Evolutionary conservation across 352 stramenopile species (phyloP).

Genomic region (Pythium chondricola): DNA sequence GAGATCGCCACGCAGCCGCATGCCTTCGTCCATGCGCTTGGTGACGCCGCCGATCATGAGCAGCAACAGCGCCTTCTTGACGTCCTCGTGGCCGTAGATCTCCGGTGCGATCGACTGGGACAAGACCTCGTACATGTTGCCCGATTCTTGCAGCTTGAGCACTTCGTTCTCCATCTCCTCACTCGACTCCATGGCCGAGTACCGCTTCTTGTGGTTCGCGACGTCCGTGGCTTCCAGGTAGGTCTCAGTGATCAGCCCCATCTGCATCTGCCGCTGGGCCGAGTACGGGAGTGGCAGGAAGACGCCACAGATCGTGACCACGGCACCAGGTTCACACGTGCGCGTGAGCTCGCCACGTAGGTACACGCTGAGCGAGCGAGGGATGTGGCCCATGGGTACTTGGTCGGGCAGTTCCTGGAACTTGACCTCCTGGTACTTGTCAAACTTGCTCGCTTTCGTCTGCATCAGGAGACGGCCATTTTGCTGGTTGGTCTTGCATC

Average conservation of each 20-base stretch:
- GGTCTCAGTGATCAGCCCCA: conserved; percentile 96
- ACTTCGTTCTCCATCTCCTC: conserved; percentile 81
- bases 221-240: conserved; percentile 96
- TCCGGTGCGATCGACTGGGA: conserved; percentile 96
- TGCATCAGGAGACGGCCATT: conserved; percentile 90
- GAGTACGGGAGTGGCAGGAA: conserved; percentile 93
- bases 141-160: conserved; percentile 55
- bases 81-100: conserved; percentile 99
- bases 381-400: conserved; percentile 98
- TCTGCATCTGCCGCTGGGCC: conserved; percentile 93
- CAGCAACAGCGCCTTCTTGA: conserved; percentile 98
- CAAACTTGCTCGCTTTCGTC: conserved; percentile 97
- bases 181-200: conserved; percentile 89
- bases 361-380: conserved; percentile 90
- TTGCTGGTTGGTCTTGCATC: conserved; percentile 79
- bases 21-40: conserved; percentile 89
- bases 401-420: conserved; percentile 92
- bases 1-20: conserved; percentile 97
- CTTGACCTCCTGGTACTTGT: conserved; percentile 99
- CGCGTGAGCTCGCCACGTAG: conserved; percentile 90
- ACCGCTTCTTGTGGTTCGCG: conserved; percentile 96
- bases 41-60: conserved; percentile 94
- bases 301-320: conserved; percentile 95
- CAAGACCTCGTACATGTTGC: conserved; percentile 91
- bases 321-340: conserved; percentile 91